Evolutionary conservation across 2,329 filamentous ascomycete species (phyloP).

Genomic region (Fusarium vanettenii): DNA sequence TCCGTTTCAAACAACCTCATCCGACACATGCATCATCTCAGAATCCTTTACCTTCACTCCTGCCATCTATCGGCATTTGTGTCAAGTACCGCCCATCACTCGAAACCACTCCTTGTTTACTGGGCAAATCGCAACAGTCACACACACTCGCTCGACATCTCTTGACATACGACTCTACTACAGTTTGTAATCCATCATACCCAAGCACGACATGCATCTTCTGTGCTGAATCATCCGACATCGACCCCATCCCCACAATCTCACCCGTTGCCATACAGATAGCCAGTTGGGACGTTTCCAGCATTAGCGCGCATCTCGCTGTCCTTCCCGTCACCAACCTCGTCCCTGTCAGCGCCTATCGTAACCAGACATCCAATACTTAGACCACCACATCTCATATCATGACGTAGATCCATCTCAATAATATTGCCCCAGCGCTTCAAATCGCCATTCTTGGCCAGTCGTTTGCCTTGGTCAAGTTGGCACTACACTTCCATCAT

Average conservation of each 20-base stretch:
- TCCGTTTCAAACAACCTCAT: conserved; percentile 26
- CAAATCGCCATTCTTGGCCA: neutral
- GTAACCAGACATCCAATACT: neutral
- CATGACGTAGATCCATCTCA: conserved; percentile 15
- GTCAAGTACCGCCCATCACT: neutral
- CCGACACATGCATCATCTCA: conserved; percentile 28
- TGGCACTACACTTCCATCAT: neutral
- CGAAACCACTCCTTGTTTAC: neutral
- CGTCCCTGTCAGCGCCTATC: conserved; percentile 22
- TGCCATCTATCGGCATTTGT: neutral
- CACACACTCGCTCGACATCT: neutral
- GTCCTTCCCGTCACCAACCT: conserved; percentile 8
- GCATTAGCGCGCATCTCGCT: conserved; percentile 21
- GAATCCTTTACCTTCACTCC: neutral
- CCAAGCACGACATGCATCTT: neutral
- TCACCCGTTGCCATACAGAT: conserved; percentile 8
- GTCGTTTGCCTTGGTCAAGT: neutral
- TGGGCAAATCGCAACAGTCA: neutral
- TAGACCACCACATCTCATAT: neutral
- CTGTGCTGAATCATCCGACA: neutral
- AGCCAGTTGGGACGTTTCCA: neutral
- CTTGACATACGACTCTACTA: neutral
- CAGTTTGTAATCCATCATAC: neutral
- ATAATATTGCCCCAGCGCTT: neutral
- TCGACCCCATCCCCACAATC: conserved; percentile 5